Evolutionary conservation across 441 rosid species (phyloP), one percentile per base, ranked within the genome.

Genomic region (Brassica balearica): DNA sequence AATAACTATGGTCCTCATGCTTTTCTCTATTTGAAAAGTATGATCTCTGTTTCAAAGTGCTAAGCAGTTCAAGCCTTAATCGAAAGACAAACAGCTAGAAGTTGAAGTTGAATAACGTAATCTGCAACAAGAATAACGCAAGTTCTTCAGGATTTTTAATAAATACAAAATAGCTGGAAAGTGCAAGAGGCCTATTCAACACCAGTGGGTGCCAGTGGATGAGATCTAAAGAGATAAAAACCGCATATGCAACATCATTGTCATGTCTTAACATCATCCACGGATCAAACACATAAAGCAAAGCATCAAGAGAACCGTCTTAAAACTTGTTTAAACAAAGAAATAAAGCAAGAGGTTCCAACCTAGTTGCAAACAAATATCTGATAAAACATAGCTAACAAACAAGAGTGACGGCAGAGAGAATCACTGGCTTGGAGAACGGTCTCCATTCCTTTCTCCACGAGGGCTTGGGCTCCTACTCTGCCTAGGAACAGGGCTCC

Each of bases 401-500:
- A 55, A 55, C 60, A 55, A 55, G 22, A 55, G 89, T 11, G 48
- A 29, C 6, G 14, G 60, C 1, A 61, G 23, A 48, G 68, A 43
- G 56, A 23, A 75, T 91, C 88, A 91, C 81, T 76, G 91, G 80
- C 89, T 88, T 10, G 96, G 96, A 81, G 97, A 89, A 83, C 94
- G 86, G 20, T 82, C 90, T 65, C 88, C 92, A 53, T 87, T 86
- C 7, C 60, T 46, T 78, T 72, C 89, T 69, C 84, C 85, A 5
- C 86, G 77, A 9, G 75, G 76, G 64, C 61, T 51, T 29, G 64
- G 85, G 71, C 53, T 82, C 8, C 84, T 91, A 72, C 91, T 89
- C 53, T 19, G 81, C 84, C 88, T 84, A 59, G 84, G 84, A 12
- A 73, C 79, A 0, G 83, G 85, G 79, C 83, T 87, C 71, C 76